Conservation (phyloP, 2,329 filamentous ascomycete species). For the Talaromyces sp. region DNA sequence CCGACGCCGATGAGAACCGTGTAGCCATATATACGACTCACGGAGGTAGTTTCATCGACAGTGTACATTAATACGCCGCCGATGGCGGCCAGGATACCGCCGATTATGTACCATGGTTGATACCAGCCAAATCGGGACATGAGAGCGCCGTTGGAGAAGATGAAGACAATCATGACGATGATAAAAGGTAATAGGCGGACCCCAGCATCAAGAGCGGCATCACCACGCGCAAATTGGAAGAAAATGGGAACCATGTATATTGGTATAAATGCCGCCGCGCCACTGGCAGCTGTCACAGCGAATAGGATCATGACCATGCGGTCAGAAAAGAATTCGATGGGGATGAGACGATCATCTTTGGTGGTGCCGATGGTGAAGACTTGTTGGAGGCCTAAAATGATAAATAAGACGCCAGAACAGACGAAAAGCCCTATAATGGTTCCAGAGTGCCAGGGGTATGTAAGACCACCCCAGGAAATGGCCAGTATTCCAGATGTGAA, state of each 20-base stretch:
- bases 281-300: conserved; percentile 39
- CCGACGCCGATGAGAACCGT: conserved; percentile 28
- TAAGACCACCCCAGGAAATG: conserved; percentile 51
- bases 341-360: conserved; percentile 48
- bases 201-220: conserved; percentile 31
- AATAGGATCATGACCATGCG: conserved; percentile 44
- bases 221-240: conserved; percentile 53
- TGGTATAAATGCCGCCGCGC: conserved; percentile 36
- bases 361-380: conserved; percentile 43
- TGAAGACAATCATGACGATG: conserved; percentile 22
- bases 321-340: conserved; percentile 46
- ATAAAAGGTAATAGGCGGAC: conserved; percentile 32
- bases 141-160: conserved; percentile 23
- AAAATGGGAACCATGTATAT: conserved; percentile 56
- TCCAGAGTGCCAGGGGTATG: conserved; percentile 50
- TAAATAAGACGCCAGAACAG: conserved; percentile 46
- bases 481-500: conserved; percentile 47
- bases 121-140: conserved; percentile 26
- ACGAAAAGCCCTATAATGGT: conserved; percentile 51
- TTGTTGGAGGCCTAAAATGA: conserved; percentile 51
- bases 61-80: conserved; percentile 27
- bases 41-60: conserved; percentile 22
- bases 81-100: conserved; percentile 26
- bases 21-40: conserved; percentile 29
- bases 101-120: conserved; percentile 29